Evolutionary conservation across 768 basidiomycete genomes (phyloP), one percentile per base, ranked within the genome.

Genomic region (Lactifluus pinguis): DNA sequence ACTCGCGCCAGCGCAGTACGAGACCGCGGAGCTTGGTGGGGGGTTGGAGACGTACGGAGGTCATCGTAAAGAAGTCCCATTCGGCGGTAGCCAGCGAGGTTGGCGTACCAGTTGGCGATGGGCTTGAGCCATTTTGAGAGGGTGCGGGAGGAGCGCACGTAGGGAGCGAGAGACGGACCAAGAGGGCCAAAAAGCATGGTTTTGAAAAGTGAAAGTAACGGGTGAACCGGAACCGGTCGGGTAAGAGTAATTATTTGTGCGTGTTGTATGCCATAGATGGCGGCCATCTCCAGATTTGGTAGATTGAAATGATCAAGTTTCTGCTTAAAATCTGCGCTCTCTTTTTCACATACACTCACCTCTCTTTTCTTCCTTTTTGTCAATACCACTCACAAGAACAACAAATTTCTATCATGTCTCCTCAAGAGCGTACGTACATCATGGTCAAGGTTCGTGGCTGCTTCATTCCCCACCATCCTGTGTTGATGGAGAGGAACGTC

Each of bases 1-100:
- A 38, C 25, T 25, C 32, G 54, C n/a, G 50, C 56, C 17, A 55
- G 11, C 44, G 57, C 14, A 25, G 53, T 59, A 58, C 55, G 51
- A 58, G 58, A 54, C 65, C 55, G 15, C 56, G 56, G 61, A 53
- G 61, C 53, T 62, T 45, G 52, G 38, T 34, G 30, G 45, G 8
- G 38, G n/a, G 14, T 55, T 17, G 47, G n/a, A 6, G 19, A 82
- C 91, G 73, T 67, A 93, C 91, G 78, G 69, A 99, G 83, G 80
- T 99, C 95, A 73, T 99, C 95, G 72, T 97, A 95, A 70, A 81
- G 84, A 75, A 98, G 83, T 66, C 95, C 95, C 69, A 90, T 79
- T 69, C 85, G 80, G 67, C 95, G 83, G 80, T 94, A 90, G 44
- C 95, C 93, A 42, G 86, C 73, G 56, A 86, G 75, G 71, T 87